These are phyloP conservation scores for Sporothrix dimorphospora DNA, from an alignment of 2,329 filamentous ascomycete species.

Conservation along the genomic window DNA sequence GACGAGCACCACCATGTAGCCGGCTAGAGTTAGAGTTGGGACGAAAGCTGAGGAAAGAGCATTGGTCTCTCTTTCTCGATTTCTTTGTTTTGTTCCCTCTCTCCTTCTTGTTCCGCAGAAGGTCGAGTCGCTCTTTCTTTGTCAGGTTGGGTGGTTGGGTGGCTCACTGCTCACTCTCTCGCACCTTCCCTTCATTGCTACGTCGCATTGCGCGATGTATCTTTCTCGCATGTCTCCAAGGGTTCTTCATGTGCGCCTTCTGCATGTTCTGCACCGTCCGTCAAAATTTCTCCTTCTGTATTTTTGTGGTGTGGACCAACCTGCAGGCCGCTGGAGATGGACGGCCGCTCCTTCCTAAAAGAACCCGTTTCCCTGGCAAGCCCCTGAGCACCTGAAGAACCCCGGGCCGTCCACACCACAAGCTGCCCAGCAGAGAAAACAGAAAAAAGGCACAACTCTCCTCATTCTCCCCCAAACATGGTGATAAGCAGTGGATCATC, in stretches of 20 bases:
- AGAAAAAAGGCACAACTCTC: not conserved
- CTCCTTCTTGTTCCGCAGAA: not conserved
- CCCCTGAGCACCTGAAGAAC: not conserved
- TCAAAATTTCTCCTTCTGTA: not conserved
- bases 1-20: slow-evolving; percentile 11
- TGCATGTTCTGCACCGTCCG: not conserved
- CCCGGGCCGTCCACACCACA: not conserved
- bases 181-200: slow-evolving; percentile 19
- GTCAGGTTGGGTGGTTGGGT: no score
- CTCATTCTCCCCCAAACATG: not conserved
- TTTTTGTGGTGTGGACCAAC: not conserved
- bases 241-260: not conserved
- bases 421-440: not conserved
- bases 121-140: not conserved
- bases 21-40: not conserved
- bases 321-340: not conserved
- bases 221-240: slow-evolving; percentile 7
- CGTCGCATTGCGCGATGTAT: slow-evolving; percentile 19
- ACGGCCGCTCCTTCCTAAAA: slow-evolving; percentile 22
- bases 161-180: not conserved
- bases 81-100: not conserved
- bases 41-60: not conserved
- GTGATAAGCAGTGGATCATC: slow-evolving; percentile 10
- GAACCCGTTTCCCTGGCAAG: slow-evolving; percentile 17
- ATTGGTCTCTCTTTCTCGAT: not conserved